phyloP scores from a whole-genome alignment of 2,329 filamentous ascomycete species.

The Neonectria magnoliae region DNA sequence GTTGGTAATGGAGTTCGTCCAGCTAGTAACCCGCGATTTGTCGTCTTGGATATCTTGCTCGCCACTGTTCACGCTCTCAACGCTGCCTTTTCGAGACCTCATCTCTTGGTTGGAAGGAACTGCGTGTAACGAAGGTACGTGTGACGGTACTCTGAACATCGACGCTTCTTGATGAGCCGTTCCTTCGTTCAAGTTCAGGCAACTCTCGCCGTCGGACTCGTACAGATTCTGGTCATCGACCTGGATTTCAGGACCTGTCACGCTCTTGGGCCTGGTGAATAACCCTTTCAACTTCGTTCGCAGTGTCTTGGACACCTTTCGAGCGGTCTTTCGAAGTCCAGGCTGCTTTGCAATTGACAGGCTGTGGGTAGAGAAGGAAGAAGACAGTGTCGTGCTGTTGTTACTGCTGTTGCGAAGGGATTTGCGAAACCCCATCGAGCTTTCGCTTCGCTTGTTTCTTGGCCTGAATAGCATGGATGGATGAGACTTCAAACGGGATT shows the following conservation, averaged over 20 bases:
- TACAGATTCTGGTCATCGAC: slow-evolving; percentile 20
- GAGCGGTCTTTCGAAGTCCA: slow-evolving; percentile 61
- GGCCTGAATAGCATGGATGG: slow-evolving; percentile 57
- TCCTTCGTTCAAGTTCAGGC: slow-evolving; percentile 47
- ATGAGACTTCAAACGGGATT: slow-evolving; percentile 51
- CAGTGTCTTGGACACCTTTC: slow-evolving; percentile 70
- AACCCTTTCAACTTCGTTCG: slow-evolving; percentile 67
- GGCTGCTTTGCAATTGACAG: slow-evolving; percentile 40
- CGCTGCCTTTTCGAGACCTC: slow-evolving; percentile 64
- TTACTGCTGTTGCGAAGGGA: slow-evolving; percentile 61
- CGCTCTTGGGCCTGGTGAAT: slow-evolving; percentile 44
- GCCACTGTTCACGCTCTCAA: slow-evolving; percentile 59
- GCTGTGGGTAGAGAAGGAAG: slow-evolving; percentile 41
- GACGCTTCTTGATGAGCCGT: slow-evolving; percentile 53
- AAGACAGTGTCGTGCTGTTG: slow-evolving; percentile 48
- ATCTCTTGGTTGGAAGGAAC: slow-evolving; percentile 58
- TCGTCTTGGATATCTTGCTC: slow-evolving; percentile 56
- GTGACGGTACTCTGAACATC: slow-evolving; percentile 60
- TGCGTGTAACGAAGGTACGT: slow-evolving; percentile 61
- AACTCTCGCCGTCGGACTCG: slow-evolving; percentile 43
- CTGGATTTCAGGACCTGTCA: slow-evolving; percentile 15
- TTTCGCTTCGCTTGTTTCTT: slow-evolving; percentile 48
- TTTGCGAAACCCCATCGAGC: slow-evolving; percentile 54
- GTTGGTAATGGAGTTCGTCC: slow-evolving; percentile 71
- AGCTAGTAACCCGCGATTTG: slow-evolving; percentile 76